Base-by-base conservation (phyloP, 1,284 basidiomycete species). In the Tylopilus sp. region DNA sequence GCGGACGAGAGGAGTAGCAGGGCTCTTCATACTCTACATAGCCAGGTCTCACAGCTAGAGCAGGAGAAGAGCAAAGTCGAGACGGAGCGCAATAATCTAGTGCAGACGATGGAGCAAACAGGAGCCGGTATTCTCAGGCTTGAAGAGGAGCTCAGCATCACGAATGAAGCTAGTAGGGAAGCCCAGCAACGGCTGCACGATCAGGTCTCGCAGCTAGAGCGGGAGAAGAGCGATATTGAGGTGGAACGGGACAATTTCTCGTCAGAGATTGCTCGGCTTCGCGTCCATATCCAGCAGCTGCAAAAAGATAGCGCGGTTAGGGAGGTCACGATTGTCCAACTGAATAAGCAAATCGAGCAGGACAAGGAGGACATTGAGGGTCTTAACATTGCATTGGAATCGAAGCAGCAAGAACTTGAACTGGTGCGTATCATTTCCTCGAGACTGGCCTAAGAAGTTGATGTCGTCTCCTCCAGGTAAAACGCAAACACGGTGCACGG, bases 351-450 rank as follows among this genome's bases (percentile, higher is more conserved):
- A 61, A 79, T 81, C 32, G 74, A 77, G 0, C 80, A 86, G 64
- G 80, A 89, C 53, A 85, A 85, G 64, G 89, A 93, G 48, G 92
- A 93, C 67, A 72, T 89, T 40, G 74, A 82, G 49, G 88, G 90
- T 35, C 73, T 94, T 58, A 93, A 93, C 63, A 89, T 92, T 39
- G 92, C 91, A 0, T 71, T 94, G 54, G 90, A 93, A 69, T 85
- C 90, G 22, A 94, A 94, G 72, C 92, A 94, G 65, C 90, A 93
- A 65, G 92, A 94, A 67, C 75, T 95, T 24, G 91, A 94, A 66
- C 67, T 92, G 72, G 92, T 94, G 52, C 59, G 87, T 77, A 56
- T 50, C 53, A 11, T 40, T 37, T 20, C 5, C 10, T 28, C 8
- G 10, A 29, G 9, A 31, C 15, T 7, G 11, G 40, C 40, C 14